These are phyloP conservation scores for Astragalus glycyphyllos DNA, from an alignment of 306 rosid genomes.

Conservation along the genomic window DNA sequence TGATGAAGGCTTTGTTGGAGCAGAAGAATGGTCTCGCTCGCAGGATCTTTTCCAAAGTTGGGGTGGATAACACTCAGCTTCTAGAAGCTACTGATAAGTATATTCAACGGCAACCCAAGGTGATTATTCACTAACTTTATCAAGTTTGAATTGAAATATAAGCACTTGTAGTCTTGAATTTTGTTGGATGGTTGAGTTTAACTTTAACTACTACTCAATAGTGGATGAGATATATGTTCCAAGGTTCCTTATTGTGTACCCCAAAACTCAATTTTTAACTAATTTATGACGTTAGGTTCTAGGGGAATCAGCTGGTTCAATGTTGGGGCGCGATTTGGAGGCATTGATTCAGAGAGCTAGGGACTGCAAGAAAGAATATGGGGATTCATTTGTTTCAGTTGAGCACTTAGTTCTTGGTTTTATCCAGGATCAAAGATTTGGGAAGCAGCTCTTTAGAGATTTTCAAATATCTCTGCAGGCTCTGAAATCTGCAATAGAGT, in stretches of 20 bases:
- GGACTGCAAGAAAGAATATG: slow-evolving; percentile 81
- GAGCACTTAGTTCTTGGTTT: slow-evolving; percentile 98
- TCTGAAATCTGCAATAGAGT: slow-evolving; percentile 83
- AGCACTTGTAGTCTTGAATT: slow-evolving; percentile 22
- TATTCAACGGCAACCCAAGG: slow-evolving; percentile 97
- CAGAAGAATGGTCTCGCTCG: slow-evolving; percentile 98
- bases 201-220: not conserved
- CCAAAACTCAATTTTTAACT: slow-evolving; percentile 14
- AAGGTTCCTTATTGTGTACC: slow-evolving; percentile 5
- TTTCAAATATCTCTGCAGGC: slow-evolving; percentile 71
- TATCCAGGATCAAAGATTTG: slow-evolving; percentile 80
- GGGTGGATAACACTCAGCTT: slow-evolving; percentile 86
- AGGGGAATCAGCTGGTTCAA: slow-evolving; percentile 86
- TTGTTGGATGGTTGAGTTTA: slow-evolving; percentile 29
- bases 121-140: slow-evolving; percentile 35
- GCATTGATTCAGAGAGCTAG: slow-evolving; percentile 89
- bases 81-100: slow-evolving; percentile 88
- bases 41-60: slow-evolving; percentile 83
- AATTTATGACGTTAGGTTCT: slow-evolving; percentile 59
- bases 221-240: slow-evolving; percentile 8
- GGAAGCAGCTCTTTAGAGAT: slow-evolving; percentile 84
- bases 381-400: slow-evolving; percentile 95
- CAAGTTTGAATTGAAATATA: slow-evolving; percentile 35
- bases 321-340: slow-evolving; percentile 98
- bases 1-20: slow-evolving; percentile 92